Evolutionary conservation across 2,329 filamentous ascomycete genomes (phyloP).

Genomic region (Alternaria ventricosa): DNA sequence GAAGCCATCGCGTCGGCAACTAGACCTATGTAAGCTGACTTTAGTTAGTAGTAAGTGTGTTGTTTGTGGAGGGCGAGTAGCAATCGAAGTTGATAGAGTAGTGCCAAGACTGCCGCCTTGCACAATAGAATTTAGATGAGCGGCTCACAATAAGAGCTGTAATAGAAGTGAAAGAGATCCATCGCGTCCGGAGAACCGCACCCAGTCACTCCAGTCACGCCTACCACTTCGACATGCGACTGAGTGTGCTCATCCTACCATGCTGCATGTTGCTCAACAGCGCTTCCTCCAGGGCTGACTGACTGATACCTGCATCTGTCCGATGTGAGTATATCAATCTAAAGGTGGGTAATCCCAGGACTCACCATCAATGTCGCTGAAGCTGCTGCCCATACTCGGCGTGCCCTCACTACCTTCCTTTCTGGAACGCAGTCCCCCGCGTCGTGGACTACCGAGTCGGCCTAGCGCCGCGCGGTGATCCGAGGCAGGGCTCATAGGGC

Average conservation of each 20-base stretch:
- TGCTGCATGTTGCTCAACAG: slow-evolving; percentile 74
- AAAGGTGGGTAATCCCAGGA: not conserved
- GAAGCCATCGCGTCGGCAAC: not conserved
- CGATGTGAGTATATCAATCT: slow-evolving; percentile 7
- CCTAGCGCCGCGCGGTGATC: slow-evolving; percentile 65
- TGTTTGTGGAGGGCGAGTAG: not conserved
- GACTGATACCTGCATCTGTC: slow-evolving; percentile 77
- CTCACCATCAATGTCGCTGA: slow-evolving; percentile 80
- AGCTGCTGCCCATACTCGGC: slow-evolving; percentile 70
- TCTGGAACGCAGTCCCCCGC: slow-evolving; percentile 19
- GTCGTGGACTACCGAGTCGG: slow-evolving; percentile 61
- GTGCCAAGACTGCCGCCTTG: slow-evolving; percentile 15
- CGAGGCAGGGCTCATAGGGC: slow-evolving; percentile 52
- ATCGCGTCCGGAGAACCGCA: not conserved
- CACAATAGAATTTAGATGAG: not conserved
- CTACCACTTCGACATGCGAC: slow-evolving; percentile 64
- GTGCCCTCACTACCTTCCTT: slow-evolving; percentile 46
- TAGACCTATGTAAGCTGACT: not conserved
- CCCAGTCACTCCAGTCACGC: slow-evolving; percentile 45
- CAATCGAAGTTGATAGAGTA: not conserved
- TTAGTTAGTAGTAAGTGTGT: not conserved
- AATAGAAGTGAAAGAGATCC: not conserved
- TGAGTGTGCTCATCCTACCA: slow-evolving; percentile 71
- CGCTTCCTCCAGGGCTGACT: slow-evolving; percentile 80
- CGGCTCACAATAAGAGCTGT: not conserved